Conservation (phyloP, 192 early-diverging fungal species). For the Coemansia sp. region DNA sequence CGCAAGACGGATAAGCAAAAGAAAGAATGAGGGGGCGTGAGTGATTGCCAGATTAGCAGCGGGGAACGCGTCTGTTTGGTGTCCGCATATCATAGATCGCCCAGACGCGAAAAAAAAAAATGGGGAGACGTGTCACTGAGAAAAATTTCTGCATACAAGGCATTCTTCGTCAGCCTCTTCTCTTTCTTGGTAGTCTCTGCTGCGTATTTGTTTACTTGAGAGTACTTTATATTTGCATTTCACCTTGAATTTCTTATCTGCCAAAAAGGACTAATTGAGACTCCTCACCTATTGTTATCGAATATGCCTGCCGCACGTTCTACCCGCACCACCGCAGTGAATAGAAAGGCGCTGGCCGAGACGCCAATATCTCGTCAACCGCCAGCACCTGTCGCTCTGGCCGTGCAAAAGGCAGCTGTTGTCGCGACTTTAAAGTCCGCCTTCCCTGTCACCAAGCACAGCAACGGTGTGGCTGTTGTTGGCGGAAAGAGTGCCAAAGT, state of each 20-base stretch:
- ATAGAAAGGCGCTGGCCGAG: conserved; percentile 42
- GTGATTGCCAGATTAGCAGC: conserved; percentile 7
- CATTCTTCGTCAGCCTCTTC: conserved; percentile 2
- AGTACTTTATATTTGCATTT: conserved; percentile 2
- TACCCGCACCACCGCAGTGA: conserved; percentile 20
- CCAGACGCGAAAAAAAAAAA: conserved; percentile 25
- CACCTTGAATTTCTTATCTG: neutral
- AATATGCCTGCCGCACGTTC: conserved; percentile 49
- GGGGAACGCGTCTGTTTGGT: conserved; percentile 17
- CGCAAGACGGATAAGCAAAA: conserved; percentile 34
- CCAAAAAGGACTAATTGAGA: conserved; percentile 15
- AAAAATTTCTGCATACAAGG: neutral
- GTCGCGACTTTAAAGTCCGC: conserved; percentile 33
- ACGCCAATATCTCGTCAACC: conserved; percentile 31
- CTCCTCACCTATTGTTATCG: neutral
- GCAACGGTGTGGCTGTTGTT: conserved; percentile 4
- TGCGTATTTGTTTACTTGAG: conserved; percentile 10
- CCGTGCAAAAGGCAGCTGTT: conserved; percentile 13
- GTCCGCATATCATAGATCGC: conserved; percentile 12
- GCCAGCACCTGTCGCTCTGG: conserved; percentile 10
- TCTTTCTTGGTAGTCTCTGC: conserved; percentile 6
- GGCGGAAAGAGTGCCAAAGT: conserved; percentile 10
- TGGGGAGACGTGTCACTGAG: conserved; percentile 1
- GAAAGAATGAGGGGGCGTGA: conserved; percentile 7
- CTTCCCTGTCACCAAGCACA: conserved; percentile 43